Percentiles rank a stretch among this genome's conserved stretches.
These are phyloP conservation scores for Calonectria pteridis DNA, from an alignment of 2,329 filamentous ascomycete species.

Conservation along the genomic window DNA sequence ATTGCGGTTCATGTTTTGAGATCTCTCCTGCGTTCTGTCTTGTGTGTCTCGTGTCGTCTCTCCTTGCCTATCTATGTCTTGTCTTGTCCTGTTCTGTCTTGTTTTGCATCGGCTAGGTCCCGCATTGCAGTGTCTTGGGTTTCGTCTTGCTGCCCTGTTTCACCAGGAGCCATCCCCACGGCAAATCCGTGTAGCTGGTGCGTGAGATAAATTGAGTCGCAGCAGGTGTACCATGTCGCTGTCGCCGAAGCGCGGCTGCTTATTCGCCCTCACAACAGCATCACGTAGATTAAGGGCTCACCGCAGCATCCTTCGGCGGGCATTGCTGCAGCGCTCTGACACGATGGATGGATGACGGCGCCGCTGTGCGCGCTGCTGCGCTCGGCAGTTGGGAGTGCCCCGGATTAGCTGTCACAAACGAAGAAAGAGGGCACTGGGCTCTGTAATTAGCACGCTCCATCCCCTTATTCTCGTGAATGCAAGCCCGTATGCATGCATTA, in stretches of 20 bases:
- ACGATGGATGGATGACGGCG: neutral
- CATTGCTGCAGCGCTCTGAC: neutral
- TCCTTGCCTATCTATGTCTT: slow-evolving; percentile 8
- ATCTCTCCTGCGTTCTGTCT: neutral
- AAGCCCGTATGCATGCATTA: neutral
- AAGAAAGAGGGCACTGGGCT: neutral
- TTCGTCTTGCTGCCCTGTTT: slow-evolving; percentile 21
- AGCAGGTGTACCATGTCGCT: neutral
- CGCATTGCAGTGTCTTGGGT: slow-evolving; percentile 15
- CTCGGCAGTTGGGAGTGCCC: neutral
- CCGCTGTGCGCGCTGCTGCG: neutral
- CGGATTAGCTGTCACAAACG: neutral
- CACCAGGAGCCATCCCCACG: slow-evolving; percentile 9
- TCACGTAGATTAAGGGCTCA: slow-evolving; percentile 26
- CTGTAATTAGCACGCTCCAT: slow-evolving; percentile 1
- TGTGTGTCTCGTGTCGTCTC: slow-evolving; percentile 1
- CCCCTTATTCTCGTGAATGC: neutral
- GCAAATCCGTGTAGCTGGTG: neutral
- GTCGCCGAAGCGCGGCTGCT: neutral
- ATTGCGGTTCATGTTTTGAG: slow-evolving; percentile 14
- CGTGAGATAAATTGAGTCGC: neutral
- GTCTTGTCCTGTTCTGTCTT: slow-evolving; percentile 11
- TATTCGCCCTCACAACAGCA: slow-evolving; percentile 24
- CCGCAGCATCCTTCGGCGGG: neutral
- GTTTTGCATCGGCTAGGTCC: neutral